Base-by-base conservation (phyloP, 163 green algal genomes). In the Prototheca stagnorum region DNA sequence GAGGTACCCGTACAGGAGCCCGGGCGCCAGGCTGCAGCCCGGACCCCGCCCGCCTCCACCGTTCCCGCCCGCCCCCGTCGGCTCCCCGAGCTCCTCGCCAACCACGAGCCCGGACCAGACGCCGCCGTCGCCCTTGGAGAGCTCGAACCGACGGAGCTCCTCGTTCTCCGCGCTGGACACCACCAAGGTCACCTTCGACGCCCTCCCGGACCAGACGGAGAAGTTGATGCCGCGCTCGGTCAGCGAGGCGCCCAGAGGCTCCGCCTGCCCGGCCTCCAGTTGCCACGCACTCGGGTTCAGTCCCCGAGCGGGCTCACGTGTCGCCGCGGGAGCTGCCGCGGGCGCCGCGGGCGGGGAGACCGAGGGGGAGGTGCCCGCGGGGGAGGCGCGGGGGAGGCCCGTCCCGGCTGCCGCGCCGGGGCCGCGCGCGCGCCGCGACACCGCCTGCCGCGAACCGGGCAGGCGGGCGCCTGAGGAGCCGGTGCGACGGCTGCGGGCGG, bases 221-320 rank as follows among this genome's bases (percentile, higher is more conserved):
- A 97, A 97, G 61, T 97, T 97, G 27, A 95, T 82, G 31, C 79
- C 42, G 9, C 39, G 66, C 8, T 19, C 35, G 9, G 39, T 17
- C 3, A 51, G 62, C 23, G 75, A 90, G 20, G 83, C 74, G 1
- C 84, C 84, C 34, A 94, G 55, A 0, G 80, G 82, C 37, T 79
- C n/a, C n/a, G n/a, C n/a, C n/a, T n/a, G n/a, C n/a, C n/a, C n/a
- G n/a, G n/a, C n/a, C n/a, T n/a, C n/a, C n/a, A n/a, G n/a, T n/a
- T n/a, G n/a, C n/a, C n/a, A n/a, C n/a, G n/a, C n/a, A n/a, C n/a
- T n/a, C n/a, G n/a, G n/a, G n/a, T n/a, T n/a, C n/a, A n/a, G n/a
- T n/a, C n/a, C n/a, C n/a, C n/a, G n/a, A n/a, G n/a, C n/a, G n/a
- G n/a, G n/a, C n/a, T n/a, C n/a, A n/a, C n/a, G n/a, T n/a, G n/a